A percentile compares a stretch with the other conserved stretches of the same genome.
Evolutionary conservation across 2,329 filamentous ascomycete species (phyloP).

Genomic region (Sporothrix humicola): DNA sequence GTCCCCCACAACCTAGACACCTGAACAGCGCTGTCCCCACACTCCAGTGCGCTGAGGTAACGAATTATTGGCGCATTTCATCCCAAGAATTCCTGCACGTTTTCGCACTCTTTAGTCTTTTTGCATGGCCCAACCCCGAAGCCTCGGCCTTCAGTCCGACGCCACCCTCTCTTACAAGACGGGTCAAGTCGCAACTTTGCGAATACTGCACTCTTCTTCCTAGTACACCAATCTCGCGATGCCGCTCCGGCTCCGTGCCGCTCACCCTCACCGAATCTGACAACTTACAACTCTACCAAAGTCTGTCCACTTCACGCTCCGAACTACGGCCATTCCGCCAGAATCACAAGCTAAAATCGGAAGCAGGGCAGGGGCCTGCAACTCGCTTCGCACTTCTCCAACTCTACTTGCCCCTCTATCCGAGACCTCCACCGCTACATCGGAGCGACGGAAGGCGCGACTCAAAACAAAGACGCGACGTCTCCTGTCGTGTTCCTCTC

Average conservation of each 20-base stretch:
- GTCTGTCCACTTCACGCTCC: neutral
- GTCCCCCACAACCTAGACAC: neutral
- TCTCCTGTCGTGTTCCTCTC: neutral
- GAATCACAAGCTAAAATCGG: constrained; percentile 12
- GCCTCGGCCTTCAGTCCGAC: constrained; percentile 23
- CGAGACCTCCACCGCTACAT: constrained; percentile 10
- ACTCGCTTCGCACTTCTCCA: neutral
- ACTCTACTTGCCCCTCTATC: neutral
- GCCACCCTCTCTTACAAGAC: neutral
- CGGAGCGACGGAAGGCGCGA: neutral
- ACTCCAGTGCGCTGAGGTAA: neutral
- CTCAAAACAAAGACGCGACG: neutral
- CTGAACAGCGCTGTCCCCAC: neutral
- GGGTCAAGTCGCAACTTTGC: too few species aligned
- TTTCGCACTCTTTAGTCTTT: neutral
- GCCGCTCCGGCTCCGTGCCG: neutral
- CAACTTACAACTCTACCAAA: neutral
- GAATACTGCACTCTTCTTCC: too few species aligned
- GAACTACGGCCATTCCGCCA: neutral
- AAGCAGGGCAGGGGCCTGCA: neutral
- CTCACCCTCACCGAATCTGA: neutral
- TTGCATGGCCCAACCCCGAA: neutral
- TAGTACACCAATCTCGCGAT: neutral
- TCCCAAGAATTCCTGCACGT: neutral
- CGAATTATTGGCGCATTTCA: constrained; percentile 14